Evolutionary conservation across 1,284 basidiomycete species (phyloP), one percentile per base, ranked within the genome.

Genomic region (Puccinia hordei): DNA sequence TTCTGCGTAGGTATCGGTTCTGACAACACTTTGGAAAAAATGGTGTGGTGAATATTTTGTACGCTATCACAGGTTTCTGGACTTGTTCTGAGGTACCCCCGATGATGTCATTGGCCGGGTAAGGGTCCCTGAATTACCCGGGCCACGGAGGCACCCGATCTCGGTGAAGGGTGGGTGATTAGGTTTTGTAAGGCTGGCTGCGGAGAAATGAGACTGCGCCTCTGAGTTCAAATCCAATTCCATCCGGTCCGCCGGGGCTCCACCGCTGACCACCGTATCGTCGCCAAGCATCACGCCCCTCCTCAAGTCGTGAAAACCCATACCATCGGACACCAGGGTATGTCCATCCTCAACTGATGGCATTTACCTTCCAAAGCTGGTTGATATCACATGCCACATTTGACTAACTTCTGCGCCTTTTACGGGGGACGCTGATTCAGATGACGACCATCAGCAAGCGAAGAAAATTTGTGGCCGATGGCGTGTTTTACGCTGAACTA

Each of bases 381-480:
- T 38, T 24, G 15, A n/a, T 2, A 53, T 41, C n/a, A 22, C 10
- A 44, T 15, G n/a, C 24, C 44, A 1, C 15, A 1, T 30, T n/a
- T 49, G 2, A 8, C 41, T 27, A 33, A 33, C 30, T 51, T 4
- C 22, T 5, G 8, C 10, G 3, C n/a, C 6, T 1, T 24, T 53
- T n/a, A 38, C 33, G 19, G 12, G 9, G 33, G 63, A 30, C 63
- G n/a, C 2, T n/a, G 5, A 27, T 35, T 35, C 46, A 79, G 77
- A 80, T 80, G 78, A 73, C 78, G 44, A 80, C 71, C 41, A 80
- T 80, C 61, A 80, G 78, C 78, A 80, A 80, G 59, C 55, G 78
- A 33, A 63, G 78, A 44, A 78, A 94, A 91, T 98, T 98, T 86
- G 93, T 98, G 86, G 95, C 95, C 83, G 95, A 98, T 87, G 94